Evolutionary conservation across 108 stramenopile genomes (phyloP), one percentile per base, ranked within the genome.

Genomic region (Bacterosira constricta): DNA sequence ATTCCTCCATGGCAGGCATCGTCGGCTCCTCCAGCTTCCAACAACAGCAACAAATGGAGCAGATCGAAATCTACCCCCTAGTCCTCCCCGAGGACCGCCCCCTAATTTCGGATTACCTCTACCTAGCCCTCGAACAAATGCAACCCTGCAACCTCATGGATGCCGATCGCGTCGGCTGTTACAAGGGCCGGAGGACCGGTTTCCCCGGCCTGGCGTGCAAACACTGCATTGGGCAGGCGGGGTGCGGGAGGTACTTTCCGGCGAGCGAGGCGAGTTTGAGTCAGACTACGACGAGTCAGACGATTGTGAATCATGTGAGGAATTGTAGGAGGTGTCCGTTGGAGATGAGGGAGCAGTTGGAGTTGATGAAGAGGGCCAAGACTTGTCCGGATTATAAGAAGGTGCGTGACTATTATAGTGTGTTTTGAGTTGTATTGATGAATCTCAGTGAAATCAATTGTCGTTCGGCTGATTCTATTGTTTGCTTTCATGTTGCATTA

Each of bases 261-360:
- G 90, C 90, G 8, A 82, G 85, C 1, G 90, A 92, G 71, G 90
- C 89, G 8, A 89, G 86, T n/a, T 58, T 95, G 10, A 92, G 90
- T n/a, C 90, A 95, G 67, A 95, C 93, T 9, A 92, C 93, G 0
- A 95, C 93, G 2, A 89, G 88, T 18, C 90, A 95, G 78, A 92
- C 90, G 5, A 87, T 95, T 25, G 78, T 90, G 73, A 95, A 95
- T 68, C 93, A 95, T 52, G 90, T 95, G 5, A 85, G 90, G 9
- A 92, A 92, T 51, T 95, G 93, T 63, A 86, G 93, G 15, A 79
- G 90, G 6, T 88, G 87, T 70, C 93, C 93, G 17, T 71, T 85
- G 32, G 88, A 91, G 42, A 88, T 95, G 38, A 68, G 90, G 27
- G 90, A 95, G 57, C 87, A 92, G 58, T 63, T 95, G 0, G 93